A percentile compares a stretch with the other conserved stretches of the same genome.
Evolutionary conservation across 2,329 filamentous ascomycete species (phyloP).

Genomic region (Trichoderma sp.): DNA sequence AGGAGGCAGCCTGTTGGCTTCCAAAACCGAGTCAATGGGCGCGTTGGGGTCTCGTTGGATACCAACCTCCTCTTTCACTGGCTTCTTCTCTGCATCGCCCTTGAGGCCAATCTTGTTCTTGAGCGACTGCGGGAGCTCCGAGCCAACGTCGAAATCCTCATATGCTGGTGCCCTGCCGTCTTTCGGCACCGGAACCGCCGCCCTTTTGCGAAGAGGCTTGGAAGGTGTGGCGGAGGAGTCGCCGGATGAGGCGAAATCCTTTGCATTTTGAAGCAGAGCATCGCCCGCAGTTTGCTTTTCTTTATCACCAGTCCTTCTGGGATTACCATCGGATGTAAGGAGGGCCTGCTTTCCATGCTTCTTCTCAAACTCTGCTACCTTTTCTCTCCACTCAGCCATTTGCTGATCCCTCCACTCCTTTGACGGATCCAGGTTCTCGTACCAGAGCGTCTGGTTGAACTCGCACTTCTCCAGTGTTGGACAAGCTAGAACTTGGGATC

Average conservation of each 20-base stretch:
- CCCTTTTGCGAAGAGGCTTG: slow-evolving; percentile 31
- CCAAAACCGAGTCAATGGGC: slow-evolving; percentile 25
- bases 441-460: slow-evolving; percentile 57
- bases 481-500: slow-evolving; percentile 52
- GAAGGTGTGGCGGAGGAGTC: background rate
- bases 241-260: background rate
- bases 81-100: slow-evolving; percentile 12
- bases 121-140: slow-evolving; percentile 41
- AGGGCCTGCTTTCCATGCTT: slow-evolving; percentile 24
- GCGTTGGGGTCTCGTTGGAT: slow-evolving; percentile 1
- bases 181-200: slow-evolving; percentile 27
- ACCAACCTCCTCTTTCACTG: background rate
- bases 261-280: slow-evolving; percentile 13
- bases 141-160: slow-evolving; percentile 36
- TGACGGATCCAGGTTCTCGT: slow-evolving; percentile 53
- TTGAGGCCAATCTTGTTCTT: slow-evolving; percentile 38
- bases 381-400: slow-evolving; percentile 51
- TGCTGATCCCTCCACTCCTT: slow-evolving; percentile 48
- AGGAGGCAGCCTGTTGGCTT: slow-evolving; percentile 27
- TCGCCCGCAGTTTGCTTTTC: slow-evolving; percentile 17
- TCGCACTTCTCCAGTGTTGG: slow-evolving; percentile 50
- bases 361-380: slow-evolving; percentile 42
- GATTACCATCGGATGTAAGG: background rate
- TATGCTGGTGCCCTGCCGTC: slow-evolving; percentile 31
- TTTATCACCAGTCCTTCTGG: slow-evolving; percentile 15